Conservation (phyloP, 495 filamentous ascomycete genomes). For the Podospora anserina region DNA sequence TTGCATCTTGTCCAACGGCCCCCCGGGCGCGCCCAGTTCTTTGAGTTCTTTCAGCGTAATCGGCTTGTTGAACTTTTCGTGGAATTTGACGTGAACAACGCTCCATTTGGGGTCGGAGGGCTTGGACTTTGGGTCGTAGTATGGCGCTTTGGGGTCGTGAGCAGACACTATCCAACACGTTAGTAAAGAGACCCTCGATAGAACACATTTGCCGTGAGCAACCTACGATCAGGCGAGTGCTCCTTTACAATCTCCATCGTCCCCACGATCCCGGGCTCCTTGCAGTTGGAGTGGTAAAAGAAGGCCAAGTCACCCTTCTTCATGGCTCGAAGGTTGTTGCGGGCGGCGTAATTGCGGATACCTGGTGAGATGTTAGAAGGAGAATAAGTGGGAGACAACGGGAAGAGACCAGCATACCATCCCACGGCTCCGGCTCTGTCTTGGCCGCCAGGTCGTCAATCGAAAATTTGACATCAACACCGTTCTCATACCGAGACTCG, state of each 20-base stretch:
- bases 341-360: constrained; percentile 55
- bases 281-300: constrained; percentile 97
- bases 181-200: neutral
- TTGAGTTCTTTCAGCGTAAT: constrained; percentile 74
- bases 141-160: constrained; percentile 71
- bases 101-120: constrained; percentile 85
- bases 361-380: constrained; percentile 25
- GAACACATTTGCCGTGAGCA: neutral
- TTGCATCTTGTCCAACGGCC: constrained; percentile 74
- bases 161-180: constrained; percentile 59
- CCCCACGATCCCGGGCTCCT: constrained; percentile 85
- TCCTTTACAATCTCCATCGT: constrained; percentile 88
- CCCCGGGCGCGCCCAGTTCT: constrained; percentile 53
- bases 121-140: constrained; percentile 73
- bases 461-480: constrained; percentile 84
- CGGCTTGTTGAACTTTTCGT: constrained; percentile 70
- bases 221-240: constrained; percentile 71
- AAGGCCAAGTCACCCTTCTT: constrained; percentile 87
- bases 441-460: constrained; percentile 81
- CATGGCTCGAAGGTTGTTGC: constrained; percentile 88
- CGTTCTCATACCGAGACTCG: constrained; percentile 78
- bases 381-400: neutral
- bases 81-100: constrained; percentile 82
- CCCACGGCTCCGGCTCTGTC: constrained; percentile 79
- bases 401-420: constrained; percentile 54